These are phyloP conservation scores for Botrytis fabae DNA, from an alignment of 2,329 filamentous ascomycete species.

Conservation along the genomic window DNA sequence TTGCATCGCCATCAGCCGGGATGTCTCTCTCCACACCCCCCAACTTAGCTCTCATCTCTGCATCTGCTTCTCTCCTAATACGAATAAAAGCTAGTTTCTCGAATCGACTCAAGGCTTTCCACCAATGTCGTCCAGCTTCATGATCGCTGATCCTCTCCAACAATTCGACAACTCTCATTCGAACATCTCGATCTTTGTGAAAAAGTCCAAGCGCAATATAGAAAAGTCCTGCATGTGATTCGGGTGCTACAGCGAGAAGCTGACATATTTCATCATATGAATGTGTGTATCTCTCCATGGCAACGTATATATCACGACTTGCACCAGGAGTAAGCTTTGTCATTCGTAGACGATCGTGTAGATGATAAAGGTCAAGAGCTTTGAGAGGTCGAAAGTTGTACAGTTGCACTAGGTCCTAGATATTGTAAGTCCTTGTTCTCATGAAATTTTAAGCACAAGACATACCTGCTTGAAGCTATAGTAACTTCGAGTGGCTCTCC, in stretches of 20 bases:
- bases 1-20: slow-evolving; percentile 29
- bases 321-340: slow-evolving; percentile 75
- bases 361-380: slow-evolving; percentile 83
- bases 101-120: slow-evolving; percentile 81
- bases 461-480: slow-evolving; percentile 87
- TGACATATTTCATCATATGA: slow-evolving; percentile 85
- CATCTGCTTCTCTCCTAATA: slow-evolving; percentile 66
- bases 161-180: slow-evolving; percentile 74
- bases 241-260: slow-evolving; percentile 76
- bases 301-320: slow-evolving; percentile 81
- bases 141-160: slow-evolving; percentile 81
- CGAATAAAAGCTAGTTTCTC: slow-evolving; percentile 83
- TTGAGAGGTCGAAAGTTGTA: slow-evolving; percentile 69
- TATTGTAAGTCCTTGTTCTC: slow-evolving; percentile 40
- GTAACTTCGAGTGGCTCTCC: slow-evolving; percentile 93
- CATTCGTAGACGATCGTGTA: slow-evolving; percentile 86
- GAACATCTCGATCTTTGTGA: slow-evolving; percentile 80
- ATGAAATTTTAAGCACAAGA: not conserved
- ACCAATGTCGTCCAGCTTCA: slow-evolving; percentile 91
- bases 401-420: slow-evolving; percentile 63
- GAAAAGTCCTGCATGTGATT: slow-evolving; percentile 85
- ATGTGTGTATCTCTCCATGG: slow-evolving; percentile 72
- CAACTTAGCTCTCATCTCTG: slow-evolving; percentile 46
- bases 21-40: slow-evolving; percentile 30
- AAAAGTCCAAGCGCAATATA: slow-evolving; percentile 90